These are phyloP conservation scores for Hortiboletus campestris DNA, from an alignment of 768 basidiomycete genomes.

Conservation along the genomic window DNA sequence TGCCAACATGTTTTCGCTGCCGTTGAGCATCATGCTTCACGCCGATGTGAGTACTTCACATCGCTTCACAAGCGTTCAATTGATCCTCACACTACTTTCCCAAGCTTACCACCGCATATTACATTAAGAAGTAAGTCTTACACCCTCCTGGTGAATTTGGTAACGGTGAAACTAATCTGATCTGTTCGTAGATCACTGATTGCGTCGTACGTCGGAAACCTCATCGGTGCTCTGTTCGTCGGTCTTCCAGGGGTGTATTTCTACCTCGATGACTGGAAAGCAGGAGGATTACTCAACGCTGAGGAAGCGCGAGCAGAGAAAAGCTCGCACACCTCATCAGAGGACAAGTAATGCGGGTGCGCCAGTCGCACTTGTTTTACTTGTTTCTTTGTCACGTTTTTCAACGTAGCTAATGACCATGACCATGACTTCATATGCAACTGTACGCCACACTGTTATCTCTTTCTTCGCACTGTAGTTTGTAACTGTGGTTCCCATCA, in stretches of 20 bases:
- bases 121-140: conserved; percentile 61
- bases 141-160: not conserved
- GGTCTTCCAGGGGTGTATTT: conserved; percentile 64
- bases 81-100: not conserved
- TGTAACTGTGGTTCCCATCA: not conserved
- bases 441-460: not conserved
- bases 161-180: not conserved
- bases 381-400: not conserved
- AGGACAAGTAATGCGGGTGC: not conserved
- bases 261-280: conserved; percentile 52
- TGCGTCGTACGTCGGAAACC: conserved; percentile 64
- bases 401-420: not conserved
- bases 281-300: conserved; percentile 37
- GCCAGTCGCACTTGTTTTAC: not conserved
- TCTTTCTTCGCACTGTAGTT: not conserved
- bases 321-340: conserved; percentile 5
- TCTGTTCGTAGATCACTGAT: conserved; percentile 51
- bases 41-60: conserved; percentile 47
- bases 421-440: no score
- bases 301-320: conserved; percentile 36
- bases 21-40: conserved; percentile 68
- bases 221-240: conserved; percentile 62
- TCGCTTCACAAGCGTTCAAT: not conserved
- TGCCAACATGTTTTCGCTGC: conserved; percentile 77
- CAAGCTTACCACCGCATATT: conserved; percentile 40